Percentiles rank a stretch among this genome's conserved stretches.
Conservation (phyloP, 257 asterid genomes). For the Nicotiana attenuata region DNA sequence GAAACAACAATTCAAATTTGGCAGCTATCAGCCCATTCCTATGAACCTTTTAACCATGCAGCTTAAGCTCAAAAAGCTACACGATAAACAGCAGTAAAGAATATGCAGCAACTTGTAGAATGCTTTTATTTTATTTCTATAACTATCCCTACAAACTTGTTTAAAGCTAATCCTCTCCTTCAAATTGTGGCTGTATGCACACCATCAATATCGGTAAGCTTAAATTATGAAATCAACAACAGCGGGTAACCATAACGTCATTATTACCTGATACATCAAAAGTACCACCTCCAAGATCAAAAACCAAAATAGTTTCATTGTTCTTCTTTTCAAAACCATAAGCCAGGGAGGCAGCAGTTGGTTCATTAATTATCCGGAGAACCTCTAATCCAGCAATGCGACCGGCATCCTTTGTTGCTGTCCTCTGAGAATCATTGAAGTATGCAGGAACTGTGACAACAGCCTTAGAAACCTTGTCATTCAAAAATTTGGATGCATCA, state of each 20-base stretch:
- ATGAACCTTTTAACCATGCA: background rate
- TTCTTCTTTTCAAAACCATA: constrained; percentile 87
- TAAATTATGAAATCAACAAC: background rate
- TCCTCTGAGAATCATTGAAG: constrained; percentile 91
- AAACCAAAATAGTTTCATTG: constrained; percentile 79
- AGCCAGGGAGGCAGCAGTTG: constrained; percentile 91
- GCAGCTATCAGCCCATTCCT: background rate
- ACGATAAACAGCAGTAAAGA: background rate
- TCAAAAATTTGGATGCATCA: constrained; percentile 87
- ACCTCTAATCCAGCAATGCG: constrained; percentile 92
- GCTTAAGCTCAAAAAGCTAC: background rate
- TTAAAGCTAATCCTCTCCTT: background rate
- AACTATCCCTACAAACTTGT: background rate
- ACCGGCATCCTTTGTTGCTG: constrained; percentile 93
- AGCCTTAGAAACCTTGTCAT: constrained; percentile 88
- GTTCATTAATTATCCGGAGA: constrained; percentile 82
- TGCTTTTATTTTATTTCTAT: background rate
- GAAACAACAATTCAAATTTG: background rate
- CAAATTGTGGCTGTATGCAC: background rate
- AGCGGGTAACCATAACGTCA: background rate
- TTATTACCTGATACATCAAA: constrained; percentile 82
- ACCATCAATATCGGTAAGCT: background rate
- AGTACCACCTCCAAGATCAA: constrained; percentile 92
- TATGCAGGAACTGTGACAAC: constrained; percentile 95
- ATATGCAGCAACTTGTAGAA: background rate